Evolutionary conservation across 164 flowering plant genomes (phyloP), one percentile per base, ranked within the genome.

Genomic region (Stephania japonica): DNA sequence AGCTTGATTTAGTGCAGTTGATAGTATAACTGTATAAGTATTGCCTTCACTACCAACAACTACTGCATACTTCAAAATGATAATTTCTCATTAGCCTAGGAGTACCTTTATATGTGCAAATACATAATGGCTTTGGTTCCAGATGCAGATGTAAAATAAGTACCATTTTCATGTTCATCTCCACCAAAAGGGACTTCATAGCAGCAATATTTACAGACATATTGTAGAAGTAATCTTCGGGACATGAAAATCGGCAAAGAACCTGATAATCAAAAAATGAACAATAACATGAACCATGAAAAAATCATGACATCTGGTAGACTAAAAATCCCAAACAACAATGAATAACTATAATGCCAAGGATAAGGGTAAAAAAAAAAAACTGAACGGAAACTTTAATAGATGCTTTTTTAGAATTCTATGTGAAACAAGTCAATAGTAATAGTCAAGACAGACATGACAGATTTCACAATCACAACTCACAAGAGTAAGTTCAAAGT

Each of bases 131-230:
- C 7, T 44, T 44, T 44, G 7, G 50, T 44, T 44, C 10, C 10
- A 13, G 7, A 44, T 44, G 50, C 50, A 8, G 50, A 44, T 18
- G 42, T 44, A 27, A 67, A 75, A 73, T 27, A 47, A 68, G 47
- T 84, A 91, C 97, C 98, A 87, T 81, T 59, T 82, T 61, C 64
- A 79, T 53, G 76, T 74, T 76, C 56, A 79, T 44, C 72, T 77
- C 82, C 69, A 73, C 69, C 79, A 80, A 21, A 73, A 75, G 77
- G 70, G 78, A 81, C 68, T 84, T 83, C 75, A 56, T 66, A 72
- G 84, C 77, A 75, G 75, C 49, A 73, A 83, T 78, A 43, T 23
- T 77, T 62, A 84, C 72, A 75, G 75, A 74, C 42, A 70, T 79
- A 67, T 68, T 68, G 49, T 63, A 56, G 49, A 13, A 75, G 53